Evolutionary conservation across 192 early-diverging fungal species (phyloP), one percentile per base, ranked within the genome.

Genomic region (Backusella luteola): DNA sequence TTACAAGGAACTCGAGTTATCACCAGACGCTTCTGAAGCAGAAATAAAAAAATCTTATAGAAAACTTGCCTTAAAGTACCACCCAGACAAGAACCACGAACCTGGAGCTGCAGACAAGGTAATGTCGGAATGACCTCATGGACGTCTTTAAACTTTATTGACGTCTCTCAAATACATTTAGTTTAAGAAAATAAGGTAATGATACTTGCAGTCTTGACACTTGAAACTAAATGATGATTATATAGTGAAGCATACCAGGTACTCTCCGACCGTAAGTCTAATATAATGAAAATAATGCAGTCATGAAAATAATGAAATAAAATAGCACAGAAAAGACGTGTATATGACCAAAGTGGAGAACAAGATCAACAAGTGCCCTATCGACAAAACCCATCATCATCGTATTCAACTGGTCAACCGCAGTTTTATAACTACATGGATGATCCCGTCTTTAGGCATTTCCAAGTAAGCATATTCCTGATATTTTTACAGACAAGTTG

Each of bases 11-110:
- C 87, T 96, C 14, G 92, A 88, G 12, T 82, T 95, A 9, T 73
- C 80, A 66, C 78, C 85, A 63, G 76, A 82, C 35, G 93, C 93
- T 4, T 77, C 85, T 32, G 86, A 88, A 11, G 89, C 87, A 39
- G 91, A 96, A 66, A 83, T 96, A 67, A 94, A 92, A 78, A 90
- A 89, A 76, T 89, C 92, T 6, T 95, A 92, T 73, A 84, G 89
- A 52, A 91, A 90, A 74, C 84, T 88, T n/a, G 89, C 94, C 8
- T 83, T 90, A 69, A 93, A 87, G 75, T 91, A 88, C 81, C 93
- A 93, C 70, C 92, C 93, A 0, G 92, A 92, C 84, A 90, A 90
- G 67, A 77, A 77, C 38, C 53, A 69, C 19, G 46, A 38, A 53
- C 32, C 52, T 34, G 69, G 69, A 17, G 76, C 76, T 53, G 76